These are phyloP conservation scores for Talaromyces sp. DNA, from an alignment of 2,329 filamentous ascomycete species.

Conservation along the genomic window DNA sequence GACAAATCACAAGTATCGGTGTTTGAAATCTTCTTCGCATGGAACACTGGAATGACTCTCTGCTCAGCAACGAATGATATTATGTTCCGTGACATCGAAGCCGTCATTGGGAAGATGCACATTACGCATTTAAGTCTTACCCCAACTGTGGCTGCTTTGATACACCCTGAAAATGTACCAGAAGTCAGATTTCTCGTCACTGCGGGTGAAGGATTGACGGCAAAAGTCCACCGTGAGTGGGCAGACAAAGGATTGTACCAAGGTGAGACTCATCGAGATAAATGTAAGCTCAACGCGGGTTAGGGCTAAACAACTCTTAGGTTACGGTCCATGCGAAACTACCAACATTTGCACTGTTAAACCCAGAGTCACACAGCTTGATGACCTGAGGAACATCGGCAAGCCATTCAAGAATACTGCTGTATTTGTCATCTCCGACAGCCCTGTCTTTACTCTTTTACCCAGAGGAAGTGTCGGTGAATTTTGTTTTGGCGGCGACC, in stretches of 20 bases:
- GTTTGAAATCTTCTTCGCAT: slow-evolving; percentile 85
- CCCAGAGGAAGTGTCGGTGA: slow-evolving; percentile 74
- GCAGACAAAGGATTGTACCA: slow-evolving; percentile 64
- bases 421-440: slow-evolving; percentile 56
- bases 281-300: background rate
- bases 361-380: slow-evolving; percentile 52
- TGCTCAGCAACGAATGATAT: slow-evolving; percentile 72
- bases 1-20: slow-evolving; percentile 60
- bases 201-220: slow-evolving; percentile 74
- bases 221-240: slow-evolving; percentile 68
- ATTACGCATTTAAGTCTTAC: slow-evolving; percentile 83
- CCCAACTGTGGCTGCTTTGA: slow-evolving; percentile 75
- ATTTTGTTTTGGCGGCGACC: slow-evolving; percentile 80
- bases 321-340: slow-evolving; percentile 79
- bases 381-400: slow-evolving; percentile 73
- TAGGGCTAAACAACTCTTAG: slow-evolving; percentile 25
- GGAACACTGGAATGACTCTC: slow-evolving; percentile 72
- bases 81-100: slow-evolving; percentile 68
- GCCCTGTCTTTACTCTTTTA: slow-evolving; percentile 50
- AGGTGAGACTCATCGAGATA: slow-evolving; percentile 42
- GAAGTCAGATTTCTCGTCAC: slow-evolving; percentile 71
- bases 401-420: slow-evolving; percentile 71
- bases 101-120: slow-evolving; percentile 57
- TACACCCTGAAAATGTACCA: slow-evolving; percentile 66
- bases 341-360: slow-evolving; percentile 83